phyloP scores from a whole-genome alignment of 352 stramenopile genomes.

The Globisporangium cylindrosporum region DNA sequence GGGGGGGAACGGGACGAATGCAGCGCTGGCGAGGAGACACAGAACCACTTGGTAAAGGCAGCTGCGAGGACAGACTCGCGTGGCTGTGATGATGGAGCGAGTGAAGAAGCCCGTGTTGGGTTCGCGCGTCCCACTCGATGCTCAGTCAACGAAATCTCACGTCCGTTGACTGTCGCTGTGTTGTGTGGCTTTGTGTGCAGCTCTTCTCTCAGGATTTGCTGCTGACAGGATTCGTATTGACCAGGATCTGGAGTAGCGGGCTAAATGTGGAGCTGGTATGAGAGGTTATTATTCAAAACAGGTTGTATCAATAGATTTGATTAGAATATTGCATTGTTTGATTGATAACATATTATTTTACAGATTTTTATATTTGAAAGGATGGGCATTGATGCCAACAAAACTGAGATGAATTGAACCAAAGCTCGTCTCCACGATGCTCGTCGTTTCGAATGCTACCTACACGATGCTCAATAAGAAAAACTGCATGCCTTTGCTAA shows the following conservation, averaged over 20 bases:
- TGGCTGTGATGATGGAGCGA: background rate
- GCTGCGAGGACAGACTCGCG: background rate
- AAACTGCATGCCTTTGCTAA: background rate
- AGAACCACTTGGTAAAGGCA: conserved; percentile 3
- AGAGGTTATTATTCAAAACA: background rate
- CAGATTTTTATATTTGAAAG: background rate
- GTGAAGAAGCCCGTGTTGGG: background rate
- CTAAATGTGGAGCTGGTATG: background rate
- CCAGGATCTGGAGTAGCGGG: background rate
- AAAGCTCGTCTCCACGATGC: background rate
- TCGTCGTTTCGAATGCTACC: background rate
- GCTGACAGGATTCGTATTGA: background rate
- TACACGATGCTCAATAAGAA: background rate
- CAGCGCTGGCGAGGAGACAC: background rate
- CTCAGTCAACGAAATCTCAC: background rate
- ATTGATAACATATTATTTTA: background rate
- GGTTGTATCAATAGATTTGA: background rate
- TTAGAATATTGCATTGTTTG: too few species aligned
- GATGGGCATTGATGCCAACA: background rate
- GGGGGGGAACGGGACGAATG: background rate
- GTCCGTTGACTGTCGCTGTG: background rate
- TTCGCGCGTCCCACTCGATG: conserved; percentile 6
- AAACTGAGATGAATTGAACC: background rate
- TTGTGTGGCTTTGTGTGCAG: conserved; percentile 2
- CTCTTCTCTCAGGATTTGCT: conserved; percentile 1